Conservation (phyloP, 2,329 filamentous ascomycete species). For the Rasamsonia emersonii region DNA sequence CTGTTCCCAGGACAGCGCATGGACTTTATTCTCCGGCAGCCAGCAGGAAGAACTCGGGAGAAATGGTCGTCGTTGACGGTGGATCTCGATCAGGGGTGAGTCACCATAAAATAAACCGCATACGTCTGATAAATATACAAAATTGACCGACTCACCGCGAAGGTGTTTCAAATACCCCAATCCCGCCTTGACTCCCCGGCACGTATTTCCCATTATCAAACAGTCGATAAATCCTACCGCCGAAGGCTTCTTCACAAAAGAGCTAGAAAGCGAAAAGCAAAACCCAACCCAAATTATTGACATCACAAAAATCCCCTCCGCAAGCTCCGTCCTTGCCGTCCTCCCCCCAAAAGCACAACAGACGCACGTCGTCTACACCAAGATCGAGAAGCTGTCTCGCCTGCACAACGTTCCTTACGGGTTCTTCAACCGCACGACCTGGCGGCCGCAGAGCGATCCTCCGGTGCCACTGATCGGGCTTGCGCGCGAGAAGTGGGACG, state of each 20-base stretch:
- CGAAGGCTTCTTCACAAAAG: background rate
- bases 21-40: constrained; percentile 28
- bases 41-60: constrained; percentile 6
- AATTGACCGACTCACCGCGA: constrained; percentile 7
- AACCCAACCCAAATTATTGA: constrained; percentile 12
- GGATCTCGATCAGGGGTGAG: constrained; percentile 30
- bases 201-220: constrained; percentile 26
- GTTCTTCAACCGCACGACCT: constrained; percentile 42
- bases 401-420: constrained; percentile 37
- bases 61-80: constrained; percentile 19
- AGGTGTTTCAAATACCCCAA: constrained; percentile 40
- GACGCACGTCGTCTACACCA: constrained; percentile 39
- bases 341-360: constrained; percentile 25
- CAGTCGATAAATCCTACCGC: background rate
- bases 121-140: constrained; percentile 5
- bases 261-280: no score
- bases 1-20: constrained; percentile 39
- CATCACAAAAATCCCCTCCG: constrained; percentile 18
- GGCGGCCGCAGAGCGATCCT: constrained; percentile 30
- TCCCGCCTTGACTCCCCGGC: constrained; percentile 30
- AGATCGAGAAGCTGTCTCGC: constrained; percentile 36
- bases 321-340: constrained; percentile 16
- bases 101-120: background rate
- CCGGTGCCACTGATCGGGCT: constrained; percentile 26
- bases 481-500: constrained; percentile 31